A percentile compares a stretch with the other conserved stretches of the same genome.
These are phyloP conservation scores for Puccinellia tenuiflora DNA, from an alignment of 176 grass and related monocot species.

Conservation along the genomic window DNA sequence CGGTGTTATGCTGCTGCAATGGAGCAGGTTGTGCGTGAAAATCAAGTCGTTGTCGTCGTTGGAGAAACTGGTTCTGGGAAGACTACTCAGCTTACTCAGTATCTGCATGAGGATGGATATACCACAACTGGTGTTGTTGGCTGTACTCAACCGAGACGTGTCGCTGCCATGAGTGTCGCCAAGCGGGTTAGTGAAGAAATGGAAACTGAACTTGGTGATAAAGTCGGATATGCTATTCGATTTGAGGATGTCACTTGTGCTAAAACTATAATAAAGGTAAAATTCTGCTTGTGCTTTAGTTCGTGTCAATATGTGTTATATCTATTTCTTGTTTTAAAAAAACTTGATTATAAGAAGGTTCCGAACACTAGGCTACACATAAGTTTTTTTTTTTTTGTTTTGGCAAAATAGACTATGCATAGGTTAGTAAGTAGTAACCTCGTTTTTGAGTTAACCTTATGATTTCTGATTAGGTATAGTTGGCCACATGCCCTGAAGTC, in stretches of 20 bases:
- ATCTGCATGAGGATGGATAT: constrained; percentile 97
- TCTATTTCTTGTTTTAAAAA: constrained; percentile 9
- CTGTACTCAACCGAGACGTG: constrained; percentile 98
- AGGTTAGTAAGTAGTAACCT: not conserved
- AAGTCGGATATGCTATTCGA: constrained; percentile 94
- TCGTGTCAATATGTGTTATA: not conserved
- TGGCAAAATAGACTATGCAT: not conserved
- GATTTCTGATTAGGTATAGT: not conserved
- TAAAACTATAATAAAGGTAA: constrained; percentile 93
- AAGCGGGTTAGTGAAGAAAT: constrained; percentile 96
- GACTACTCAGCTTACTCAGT: constrained; percentile 96
- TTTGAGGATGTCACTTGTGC: constrained; percentile 90
- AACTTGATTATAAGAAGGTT: not conserved
- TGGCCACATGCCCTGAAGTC: not conserved
- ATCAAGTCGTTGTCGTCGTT: constrained; percentile 92
- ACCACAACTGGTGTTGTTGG: constrained; percentile 66
- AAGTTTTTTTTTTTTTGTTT: not conserved
- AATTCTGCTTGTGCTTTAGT: not conserved
- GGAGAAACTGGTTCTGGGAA: constrained; percentile 99
- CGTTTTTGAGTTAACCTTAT: not conserved
- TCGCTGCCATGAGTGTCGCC: constrained; percentile 99
- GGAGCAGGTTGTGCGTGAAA: constrained; percentile 88
- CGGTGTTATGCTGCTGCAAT: constrained; percentile 10
- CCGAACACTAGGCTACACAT: not conserved
- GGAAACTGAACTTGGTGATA: constrained; percentile 91